Percentiles rank a stretch among this genome's conserved stretches.
Conservation (phyloP, 805 yeast genomes). For the Kodamaea fukazawae region DNA sequence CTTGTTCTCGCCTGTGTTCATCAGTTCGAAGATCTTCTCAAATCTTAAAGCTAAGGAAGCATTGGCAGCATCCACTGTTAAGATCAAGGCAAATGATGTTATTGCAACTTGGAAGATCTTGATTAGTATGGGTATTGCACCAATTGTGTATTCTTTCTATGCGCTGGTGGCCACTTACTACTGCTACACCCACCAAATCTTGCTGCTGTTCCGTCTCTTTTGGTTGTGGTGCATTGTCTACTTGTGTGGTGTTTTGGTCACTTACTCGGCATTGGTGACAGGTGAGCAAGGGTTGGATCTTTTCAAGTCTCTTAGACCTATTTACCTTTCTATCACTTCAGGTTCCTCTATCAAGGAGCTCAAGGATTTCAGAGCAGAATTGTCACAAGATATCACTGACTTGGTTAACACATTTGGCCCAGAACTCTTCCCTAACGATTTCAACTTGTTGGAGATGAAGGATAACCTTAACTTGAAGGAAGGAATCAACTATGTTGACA, state of each 20-base stretch:
- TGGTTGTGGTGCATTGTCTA: constrained; percentile 49
- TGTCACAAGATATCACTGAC: constrained; percentile 74
- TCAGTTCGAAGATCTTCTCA: constrained; percentile 73
- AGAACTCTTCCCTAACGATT: constrained; percentile 75
- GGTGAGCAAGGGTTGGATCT: constrained; percentile 95
- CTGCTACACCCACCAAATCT: constrained; percentile 20
- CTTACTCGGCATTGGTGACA: constrained; percentile 85
- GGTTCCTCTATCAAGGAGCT: constrained; percentile 58
- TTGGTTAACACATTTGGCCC: constrained; percentile 81
- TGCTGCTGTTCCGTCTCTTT: constrained; percentile 23
- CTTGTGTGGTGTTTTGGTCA: constrained; percentile 64
- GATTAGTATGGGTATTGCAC: constrained; percentile 86
- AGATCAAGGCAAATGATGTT: constrained; percentile 89
- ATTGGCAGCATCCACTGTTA: constrained; percentile 81
- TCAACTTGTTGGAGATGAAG: constrained; percentile 53
- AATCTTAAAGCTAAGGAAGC: constrained; percentile 73
- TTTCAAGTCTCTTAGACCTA: constrained; percentile 77
- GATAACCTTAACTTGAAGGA: constrained; percentile 31
- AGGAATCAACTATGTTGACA: constrained; percentile 30
- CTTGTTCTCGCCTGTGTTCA: constrained; percentile 84
- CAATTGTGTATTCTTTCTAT: constrained; percentile 77
- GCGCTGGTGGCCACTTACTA: constrained; percentile 56
- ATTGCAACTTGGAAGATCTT: constrained; percentile 96
- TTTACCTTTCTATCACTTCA: constrained; percentile 61
- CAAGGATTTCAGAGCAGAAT: constrained; percentile 56